Evolutionary conservation across 2,329 filamentous ascomycete species (phyloP), one percentile per base, ranked within the genome.

Genomic region (Phoma sp.): DNA sequence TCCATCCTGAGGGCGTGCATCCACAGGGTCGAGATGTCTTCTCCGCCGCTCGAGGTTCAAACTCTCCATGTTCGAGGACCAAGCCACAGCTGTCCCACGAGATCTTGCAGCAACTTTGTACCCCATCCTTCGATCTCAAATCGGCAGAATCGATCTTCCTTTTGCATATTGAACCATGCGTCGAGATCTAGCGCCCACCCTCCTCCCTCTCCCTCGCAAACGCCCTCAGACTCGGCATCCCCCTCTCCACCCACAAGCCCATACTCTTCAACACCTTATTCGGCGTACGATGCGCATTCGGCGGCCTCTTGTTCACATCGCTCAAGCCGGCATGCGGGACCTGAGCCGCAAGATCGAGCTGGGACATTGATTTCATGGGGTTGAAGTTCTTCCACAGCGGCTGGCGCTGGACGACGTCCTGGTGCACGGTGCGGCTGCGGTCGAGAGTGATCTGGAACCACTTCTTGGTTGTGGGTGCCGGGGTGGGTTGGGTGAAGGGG

Each of bases 371-470:
- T 55, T 65, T 69, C 64, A 67, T 70, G 8, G 69, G 68, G 9
- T 22, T 45, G 56, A 71, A 74, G 11, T 70, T 58, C 32, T 70
- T 70, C 62, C 70, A 74, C 40, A 65, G 67, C 11, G 68, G 67
- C 48, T 74, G 69, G 2, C 67, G 61, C 54, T 78, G 70, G 52
- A 80, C 67, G 29, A 70, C 73, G 55, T 79, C 77, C 40, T 73
- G 70, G 57, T 79, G 77, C 14, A 77, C 65, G 30, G 64, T 67
- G 33, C 68, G 71, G 6, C 74, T 73, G 7, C 68, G 64, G 58
- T 78, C 75, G 35, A 77, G 61, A 13, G 69, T 70, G 33, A 80
- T 62, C 48, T 78, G 74, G 62, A 79, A 80, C 64, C 66, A 72
- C 46, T 69, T 71, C 9, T 64, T 68, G 7, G n/a, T 30, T n/a